phyloP scores from a whole-genome alignment of 2,329 filamentous ascomycete genomes.

The Aspergillus quadrilineatus region DNA sequence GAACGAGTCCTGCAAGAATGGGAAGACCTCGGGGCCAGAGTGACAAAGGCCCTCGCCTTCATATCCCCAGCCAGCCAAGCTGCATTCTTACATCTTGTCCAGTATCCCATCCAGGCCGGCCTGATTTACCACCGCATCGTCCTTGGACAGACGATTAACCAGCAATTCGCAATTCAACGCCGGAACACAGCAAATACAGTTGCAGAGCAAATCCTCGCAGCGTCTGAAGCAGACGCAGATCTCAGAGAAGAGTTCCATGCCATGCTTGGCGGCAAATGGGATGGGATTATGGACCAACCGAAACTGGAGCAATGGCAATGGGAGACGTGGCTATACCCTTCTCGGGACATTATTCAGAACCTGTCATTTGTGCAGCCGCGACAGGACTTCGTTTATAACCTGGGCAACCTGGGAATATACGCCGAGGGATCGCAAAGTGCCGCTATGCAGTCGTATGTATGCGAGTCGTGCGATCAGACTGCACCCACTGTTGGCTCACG shows the following conservation, averaged over 20 bases:
- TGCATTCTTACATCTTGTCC: slow-evolving; percentile 49
- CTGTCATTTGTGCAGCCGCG: neutral
- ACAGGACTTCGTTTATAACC: neutral
- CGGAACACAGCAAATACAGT: slow-evolving; percentile 57
- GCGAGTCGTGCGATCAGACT: slow-evolving; percentile 27
- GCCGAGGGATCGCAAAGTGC: neutral
- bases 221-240: slow-evolving; percentile 58
- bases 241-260: slow-evolving; percentile 59
- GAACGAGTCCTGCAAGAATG: neutral
- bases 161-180: slow-evolving; percentile 56
- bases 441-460: slow-evolving; percentile 53
- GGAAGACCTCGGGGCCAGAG: neutral
- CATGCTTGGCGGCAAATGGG: slow-evolving; percentile 63
- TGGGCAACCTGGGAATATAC: too few species aligned
- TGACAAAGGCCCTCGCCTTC: neutral
- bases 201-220: slow-evolving; percentile 52
- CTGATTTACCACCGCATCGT: slow-evolving; percentile 57
- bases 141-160: slow-evolving; percentile 48
- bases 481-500: too few species aligned
- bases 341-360: neutral
- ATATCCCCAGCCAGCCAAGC: too few species aligned
- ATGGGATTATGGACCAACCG: slow-evolving; percentile 59
- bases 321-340: slow-evolving; percentile 35
- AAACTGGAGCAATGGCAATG: slow-evolving; percentile 48
- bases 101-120: slow-evolving; percentile 61